These are phyloP conservation scores for Pestalotiopsis sp. DNA, from an alignment of 2,329 filamentous ascomycete genomes.

Conservation along the genomic window DNA sequence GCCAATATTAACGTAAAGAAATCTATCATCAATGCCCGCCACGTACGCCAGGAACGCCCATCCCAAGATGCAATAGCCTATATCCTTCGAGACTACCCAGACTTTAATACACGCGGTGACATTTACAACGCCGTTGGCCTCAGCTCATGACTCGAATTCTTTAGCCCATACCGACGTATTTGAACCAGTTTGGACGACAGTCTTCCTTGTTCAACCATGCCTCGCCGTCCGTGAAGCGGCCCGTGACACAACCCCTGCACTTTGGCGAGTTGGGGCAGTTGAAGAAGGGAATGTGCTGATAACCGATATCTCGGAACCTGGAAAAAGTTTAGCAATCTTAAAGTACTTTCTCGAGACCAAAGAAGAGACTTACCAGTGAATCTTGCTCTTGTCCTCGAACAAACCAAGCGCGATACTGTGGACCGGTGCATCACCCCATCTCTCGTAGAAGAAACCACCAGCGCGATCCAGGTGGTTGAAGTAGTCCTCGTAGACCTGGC, in stretches of 20 bases:
- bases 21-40: constrained; percentile 14
- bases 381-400: constrained; percentile 86
- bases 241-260: constrained; percentile 84
- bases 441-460: constrained; percentile 97
- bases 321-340: not conserved
- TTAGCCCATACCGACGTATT: constrained; percentile 82
- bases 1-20: constrained; percentile 13
- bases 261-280: constrained; percentile 98
- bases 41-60: constrained; percentile 15
- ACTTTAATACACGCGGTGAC: constrained; percentile 25
- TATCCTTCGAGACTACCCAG: constrained; percentile 19
- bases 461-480: constrained; percentile 93
- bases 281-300: constrained; percentile 97
- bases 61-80: constrained; percentile 13
- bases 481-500: constrained; percentile 89
- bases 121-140: constrained; percentile 17
- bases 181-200: constrained; percentile 96
- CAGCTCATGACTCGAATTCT: constrained; percentile 9
- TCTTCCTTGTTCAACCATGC: constrained; percentile 86
- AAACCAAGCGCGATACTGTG: constrained; percentile 91
- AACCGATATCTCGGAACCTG: constrained; percentile 99
- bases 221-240: constrained; percentile 87
- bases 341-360: not conserved
- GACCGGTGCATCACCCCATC: constrained; percentile 97
- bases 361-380: constrained; percentile 75